Evolutionary conservation across 116 monocot species (phyloP).

Genomic region (Thalassia testudinum): DNA sequence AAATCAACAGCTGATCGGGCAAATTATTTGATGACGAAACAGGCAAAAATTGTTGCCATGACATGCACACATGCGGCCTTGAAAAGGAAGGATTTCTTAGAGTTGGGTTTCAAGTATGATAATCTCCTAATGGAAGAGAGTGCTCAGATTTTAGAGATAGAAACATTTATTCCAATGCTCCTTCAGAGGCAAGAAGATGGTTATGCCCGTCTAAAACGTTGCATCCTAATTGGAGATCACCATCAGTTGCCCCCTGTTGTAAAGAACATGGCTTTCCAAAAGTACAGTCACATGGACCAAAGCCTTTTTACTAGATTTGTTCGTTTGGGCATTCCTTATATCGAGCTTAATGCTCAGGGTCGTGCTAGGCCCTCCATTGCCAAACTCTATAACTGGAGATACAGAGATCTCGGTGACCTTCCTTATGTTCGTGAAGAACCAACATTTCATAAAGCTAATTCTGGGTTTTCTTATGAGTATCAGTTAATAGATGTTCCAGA

Average conservation of each 20-base stretch:
- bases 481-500: conserved; percentile 87
- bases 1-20: conserved; percentile 95
- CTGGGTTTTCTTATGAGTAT: conserved; percentile 90
- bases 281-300: conserved; percentile 99
- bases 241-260: conserved; percentile 99
- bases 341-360: conserved; percentile 96
- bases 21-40: conserved; percentile 99
- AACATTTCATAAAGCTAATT: conserved; percentile 78
- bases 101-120: conserved; percentile 91
- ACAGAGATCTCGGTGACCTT: conserved; percentile 90
- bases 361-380: conserved; percentile 85
- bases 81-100: conserved; percentile 92
- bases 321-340: conserved; percentile 88
- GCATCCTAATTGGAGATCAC: conserved; percentile 96
- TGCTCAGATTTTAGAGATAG: conserved; percentile 97
- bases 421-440: conserved; percentile 54
- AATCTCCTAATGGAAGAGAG: conserved; percentile 99
- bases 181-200: conserved; percentile 99
- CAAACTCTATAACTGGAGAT: conserved; percentile 92
- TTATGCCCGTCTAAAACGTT: conserved; percentile 80
- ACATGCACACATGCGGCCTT: conserved; percentile 98
- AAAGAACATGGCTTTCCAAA: conserved; percentile 99
- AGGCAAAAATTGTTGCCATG: conserved; percentile 98
- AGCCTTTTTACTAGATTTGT: conserved; percentile 96
- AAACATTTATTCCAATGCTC: conserved; percentile 97